Evolutionary conservation across 306 rosid species (phyloP).

Genomic region (Prunus padus): DNA sequence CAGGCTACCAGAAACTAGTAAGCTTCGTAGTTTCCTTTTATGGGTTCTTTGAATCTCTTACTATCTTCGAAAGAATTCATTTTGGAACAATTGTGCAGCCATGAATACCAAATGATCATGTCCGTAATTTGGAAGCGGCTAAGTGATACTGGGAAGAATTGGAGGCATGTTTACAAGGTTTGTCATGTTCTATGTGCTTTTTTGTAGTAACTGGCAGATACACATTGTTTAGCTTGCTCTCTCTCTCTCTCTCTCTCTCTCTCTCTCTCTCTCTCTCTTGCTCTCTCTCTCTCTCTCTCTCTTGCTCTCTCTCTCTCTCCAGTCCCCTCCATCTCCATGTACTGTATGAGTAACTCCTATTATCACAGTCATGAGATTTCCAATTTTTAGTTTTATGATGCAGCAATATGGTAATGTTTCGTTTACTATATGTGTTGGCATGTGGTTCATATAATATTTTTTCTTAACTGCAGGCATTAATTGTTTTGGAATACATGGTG

Average conservation of each 20-base stretch:
- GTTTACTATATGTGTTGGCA: background rate
- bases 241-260: background rate
- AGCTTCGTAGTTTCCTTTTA: conserved; percentile 27
- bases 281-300: background rate
- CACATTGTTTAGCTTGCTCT: conserved; percentile 6
- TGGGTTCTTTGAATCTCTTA: conserved; percentile 25
- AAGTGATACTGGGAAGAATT: conserved; percentile 96
- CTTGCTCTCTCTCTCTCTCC: background rate
- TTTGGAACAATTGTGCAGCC: conserved; percentile 56
- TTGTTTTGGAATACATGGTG: conserved; percentile 89
- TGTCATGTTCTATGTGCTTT: conserved; percentile 16
- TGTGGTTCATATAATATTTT: conserved; percentile 9
- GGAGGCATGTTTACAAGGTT: conserved; percentile 99
- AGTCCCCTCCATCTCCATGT: background rate
- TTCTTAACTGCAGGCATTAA: conserved; percentile 67
- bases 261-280: background rate
- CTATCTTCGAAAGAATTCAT: conserved; percentile 28
- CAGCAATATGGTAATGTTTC: background rate
- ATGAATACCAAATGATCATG: conserved; percentile 97
- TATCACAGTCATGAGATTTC: background rate
- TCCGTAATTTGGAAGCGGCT: conserved; percentile 90
- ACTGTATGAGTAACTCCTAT: background rate
- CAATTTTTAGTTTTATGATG: background rate
- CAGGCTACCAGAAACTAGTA: conserved; percentile 89
- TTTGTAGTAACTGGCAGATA: conserved; percentile 14